These are phyloP conservation scores for Aspergillus jensenii DNA, from an alignment of 2,329 filamentous ascomycete genomes.

Conservation along the genomic window DNA sequence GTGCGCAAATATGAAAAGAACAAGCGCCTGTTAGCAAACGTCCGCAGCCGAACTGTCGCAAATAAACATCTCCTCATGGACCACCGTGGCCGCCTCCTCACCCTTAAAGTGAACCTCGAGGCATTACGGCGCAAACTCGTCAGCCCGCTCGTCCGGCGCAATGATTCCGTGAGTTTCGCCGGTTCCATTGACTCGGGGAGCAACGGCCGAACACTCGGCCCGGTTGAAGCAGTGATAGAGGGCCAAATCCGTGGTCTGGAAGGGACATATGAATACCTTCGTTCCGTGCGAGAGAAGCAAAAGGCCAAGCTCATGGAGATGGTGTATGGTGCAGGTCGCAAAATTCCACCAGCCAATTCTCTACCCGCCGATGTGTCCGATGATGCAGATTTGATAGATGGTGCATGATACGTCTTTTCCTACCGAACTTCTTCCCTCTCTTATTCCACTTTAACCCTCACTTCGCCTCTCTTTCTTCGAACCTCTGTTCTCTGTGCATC, in stretches of 20 bases:
- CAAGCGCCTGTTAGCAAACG: conserved; percentile 71
- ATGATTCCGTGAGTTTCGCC: conserved; percentile 50
- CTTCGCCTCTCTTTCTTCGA: neutral
- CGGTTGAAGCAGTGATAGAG: conserved; percentile 58
- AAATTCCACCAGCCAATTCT: conserved; percentile 21
- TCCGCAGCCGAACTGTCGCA: conserved; percentile 77
- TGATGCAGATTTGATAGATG: conserved; percentile 18
- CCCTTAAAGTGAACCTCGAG: conserved; percentile 83
- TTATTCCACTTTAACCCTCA: neutral
- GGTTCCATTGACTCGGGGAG: conserved; percentile 26
- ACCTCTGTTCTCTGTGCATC: neutral
- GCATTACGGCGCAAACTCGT: conserved; percentile 80
- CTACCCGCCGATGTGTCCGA: conserved; percentile 25
- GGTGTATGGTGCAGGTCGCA: conserved; percentile 60
- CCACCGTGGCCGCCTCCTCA: conserved; percentile 80
- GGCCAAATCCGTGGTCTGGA: conserved; percentile 83
- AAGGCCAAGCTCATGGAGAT: conserved; percentile 81
- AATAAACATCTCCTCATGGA: conserved; percentile 86
- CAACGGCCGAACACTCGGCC: conserved; percentile 61
- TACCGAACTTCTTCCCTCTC: neutral
- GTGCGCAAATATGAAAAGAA: conserved; percentile 94
- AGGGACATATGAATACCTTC: conserved; percentile 75
- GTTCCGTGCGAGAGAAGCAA: conserved; percentile 72
- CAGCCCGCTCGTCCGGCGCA: conserved; percentile 74
- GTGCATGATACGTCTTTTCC: conserved; percentile 8